Base-by-base conservation (phyloP, 2,329 filamentous ascomycete species). In the Colletotrichum sp. region DNA sequence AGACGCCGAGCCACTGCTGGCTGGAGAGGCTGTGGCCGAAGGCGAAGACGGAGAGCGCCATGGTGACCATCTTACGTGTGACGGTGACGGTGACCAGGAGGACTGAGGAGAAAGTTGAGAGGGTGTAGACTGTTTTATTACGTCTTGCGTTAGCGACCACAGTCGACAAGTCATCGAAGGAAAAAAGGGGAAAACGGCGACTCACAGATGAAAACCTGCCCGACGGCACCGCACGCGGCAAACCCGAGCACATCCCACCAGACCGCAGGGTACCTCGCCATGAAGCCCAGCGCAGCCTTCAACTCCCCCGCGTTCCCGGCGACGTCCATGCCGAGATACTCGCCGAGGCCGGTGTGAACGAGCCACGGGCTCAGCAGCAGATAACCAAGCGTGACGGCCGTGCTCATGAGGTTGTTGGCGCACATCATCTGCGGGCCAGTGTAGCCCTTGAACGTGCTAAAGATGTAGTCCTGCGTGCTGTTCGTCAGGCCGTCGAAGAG, bases 351-450 rank as follows among this genome's bases (percentile, higher is more conserved):
- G 1, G 92, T 95, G 73, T 90, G 88, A 0, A 94, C 94, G n/a
- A 98, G 85, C 87, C 93, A 95, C 1, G 97, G 97, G 80, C 93
- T 94, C 24, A 96, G 82, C 21, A 96, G 78, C 60, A 99, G 91
- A 81, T 98, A 99, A 0, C 87, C 82, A 24, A 91, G 89, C 5
- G 96, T 99, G 72, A 99, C 88, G 63, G 92, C 82, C 5, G 96
- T 96, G 80, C 92, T 94, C 85, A 99, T 94, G 72, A 98, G 88
- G 84, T 99, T 99, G 86, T 98, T 95, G 52, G 96, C 96, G 83
- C 96, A 98, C 97, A 99, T 99, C 97, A 99, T 99, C 90, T 99
- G 97, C 76, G 96, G 96, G 12, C 97, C 97, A 4, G 92, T 92
- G 84, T 97, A 98, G 16, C 93, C 93, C 78, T 92, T 92, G 86